phyloP scores from a whole-genome alignment of 2,329 filamentous ascomycete genomes.

The Colletotrichum aenigma region DNA sequence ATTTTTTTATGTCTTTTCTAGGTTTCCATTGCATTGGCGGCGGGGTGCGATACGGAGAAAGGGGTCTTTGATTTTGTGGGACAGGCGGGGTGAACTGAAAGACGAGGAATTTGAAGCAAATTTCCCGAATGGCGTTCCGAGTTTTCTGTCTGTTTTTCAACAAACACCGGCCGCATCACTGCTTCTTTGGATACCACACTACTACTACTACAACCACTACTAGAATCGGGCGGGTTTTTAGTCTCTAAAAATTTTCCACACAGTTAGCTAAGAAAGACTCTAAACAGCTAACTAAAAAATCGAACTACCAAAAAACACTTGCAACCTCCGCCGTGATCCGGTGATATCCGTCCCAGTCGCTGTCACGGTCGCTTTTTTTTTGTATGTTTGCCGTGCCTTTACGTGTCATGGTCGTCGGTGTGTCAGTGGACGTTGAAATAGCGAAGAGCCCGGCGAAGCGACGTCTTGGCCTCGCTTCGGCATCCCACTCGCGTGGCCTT shows the following conservation, averaged over 20 bases:
- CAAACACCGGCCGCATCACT: slow-evolving; percentile 3
- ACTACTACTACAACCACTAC: neutral
- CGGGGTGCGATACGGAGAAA: neutral
- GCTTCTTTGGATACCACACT: neutral
- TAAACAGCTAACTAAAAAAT: neutral
- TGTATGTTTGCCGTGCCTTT: no score
- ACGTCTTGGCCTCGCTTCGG: neutral
- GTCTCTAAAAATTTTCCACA: neutral
- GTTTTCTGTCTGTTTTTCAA: neutral
- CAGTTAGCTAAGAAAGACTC: neutral
- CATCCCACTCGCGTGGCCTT: neutral
- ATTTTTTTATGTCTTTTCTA: neutral
- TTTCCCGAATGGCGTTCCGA: neutral
- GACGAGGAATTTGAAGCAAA: slow-evolving; percentile 1
- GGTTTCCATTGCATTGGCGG: neutral
- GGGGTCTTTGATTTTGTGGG: neutral
- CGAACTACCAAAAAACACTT: neutral
- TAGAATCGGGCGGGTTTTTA: neutral
- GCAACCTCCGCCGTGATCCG: neutral
- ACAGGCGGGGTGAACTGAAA: neutral
- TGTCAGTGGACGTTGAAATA: neutral
- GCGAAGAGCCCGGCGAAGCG: neutral
- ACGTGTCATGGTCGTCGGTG: no score
- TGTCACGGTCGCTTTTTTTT: neutral
- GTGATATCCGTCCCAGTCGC: neutral